Evolutionary conservation across 225 moss, liverwort and hornwort genomes (phyloP).

Genomic region (Thuidium tamariscinum): DNA sequence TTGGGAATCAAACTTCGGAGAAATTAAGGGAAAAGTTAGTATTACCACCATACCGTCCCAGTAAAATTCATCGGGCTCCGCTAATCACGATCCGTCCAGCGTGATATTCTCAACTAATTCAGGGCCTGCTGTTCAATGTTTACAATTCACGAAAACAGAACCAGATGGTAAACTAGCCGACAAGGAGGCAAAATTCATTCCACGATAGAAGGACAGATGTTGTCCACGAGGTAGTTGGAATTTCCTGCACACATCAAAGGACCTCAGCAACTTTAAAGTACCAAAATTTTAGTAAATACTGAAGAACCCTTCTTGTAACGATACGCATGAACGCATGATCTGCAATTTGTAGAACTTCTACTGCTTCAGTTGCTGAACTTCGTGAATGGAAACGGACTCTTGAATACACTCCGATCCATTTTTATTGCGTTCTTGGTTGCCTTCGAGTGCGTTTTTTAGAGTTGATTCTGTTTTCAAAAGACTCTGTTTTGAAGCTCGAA

Average conservation of each 20-base stretch:
- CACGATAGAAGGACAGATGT: neutral
- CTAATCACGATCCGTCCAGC: neutral
- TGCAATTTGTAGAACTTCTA: neutral
- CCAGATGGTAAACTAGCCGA: neutral
- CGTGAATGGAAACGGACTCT: neutral
- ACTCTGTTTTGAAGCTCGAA: neutral
- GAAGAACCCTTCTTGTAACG: neutral
- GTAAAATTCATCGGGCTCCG: neutral
- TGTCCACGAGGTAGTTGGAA: neutral
- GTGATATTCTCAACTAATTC: neutral
- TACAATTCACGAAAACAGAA: neutral
- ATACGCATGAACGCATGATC: neutral
- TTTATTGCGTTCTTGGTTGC: neutral
- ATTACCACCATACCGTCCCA: neutral
- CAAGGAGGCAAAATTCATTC: neutral
- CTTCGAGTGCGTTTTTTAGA: too few species aligned
- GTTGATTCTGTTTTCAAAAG: neutral
- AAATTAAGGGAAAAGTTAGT: neutral
- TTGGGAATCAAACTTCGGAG: neutral
- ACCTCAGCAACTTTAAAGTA: neutral
- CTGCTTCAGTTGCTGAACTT: neutral
- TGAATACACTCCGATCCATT: neutral
- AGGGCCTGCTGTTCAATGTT: neutral
- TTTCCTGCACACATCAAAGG: neutral
- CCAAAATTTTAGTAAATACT: neutral